These are phyloP conservation scores for Paramecium sexaurelia DNA, from an alignment of 73 alveolate genomes.

Conservation along the genomic window DNA sequence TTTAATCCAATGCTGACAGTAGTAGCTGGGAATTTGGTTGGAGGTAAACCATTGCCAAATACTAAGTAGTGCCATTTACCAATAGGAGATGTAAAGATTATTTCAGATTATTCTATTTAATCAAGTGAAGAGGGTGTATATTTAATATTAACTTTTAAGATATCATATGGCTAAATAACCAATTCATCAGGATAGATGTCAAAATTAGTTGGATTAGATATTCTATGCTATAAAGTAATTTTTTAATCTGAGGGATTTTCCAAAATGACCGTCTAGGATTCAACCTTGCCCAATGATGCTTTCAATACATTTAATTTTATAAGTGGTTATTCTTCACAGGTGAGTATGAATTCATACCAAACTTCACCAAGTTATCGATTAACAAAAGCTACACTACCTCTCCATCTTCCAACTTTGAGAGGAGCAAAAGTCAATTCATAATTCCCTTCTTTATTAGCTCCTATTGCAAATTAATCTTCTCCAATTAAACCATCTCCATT, in stretches of 20 bases:
- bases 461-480: slow-evolving; percentile 77
- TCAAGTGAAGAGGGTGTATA: slow-evolving; percentile 94
- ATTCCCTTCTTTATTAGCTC: slow-evolving; percentile 83
- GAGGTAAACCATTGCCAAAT: slow-evolving; percentile 97
- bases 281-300: slow-evolving; percentile 96
- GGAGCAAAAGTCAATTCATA: slow-evolving; percentile 96
- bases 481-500: slow-evolving; percentile 96
- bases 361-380: slow-evolving; percentile 97
- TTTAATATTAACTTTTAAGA: slow-evolving; percentile 83
- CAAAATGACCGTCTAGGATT: slow-evolving; percentile 79
- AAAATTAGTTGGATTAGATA: slow-evolving; percentile 90
- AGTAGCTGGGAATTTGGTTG: slow-evolving; percentile 95
- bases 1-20: slow-evolving; percentile 93
- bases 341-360: slow-evolving; percentile 93
- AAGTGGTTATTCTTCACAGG: slow-evolving; percentile 92
- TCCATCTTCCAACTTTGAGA: slow-evolving; percentile 88
- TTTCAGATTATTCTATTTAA: slow-evolving; percentile 82
- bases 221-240: slow-evolving; percentile 79
- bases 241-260: slow-evolving; percentile 97
- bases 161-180: slow-evolving; percentile 85
- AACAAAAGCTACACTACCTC: slow-evolving; percentile 93
- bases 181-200: slow-evolving; percentile 95
- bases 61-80: slow-evolving; percentile 97
- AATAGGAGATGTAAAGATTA: slow-evolving; percentile 85
- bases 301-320: slow-evolving; percentile 82